A percentile compares a stretch with the other conserved stretches of the same genome.
Evolutionary conservation across 441 rosid genomes (phyloP).

Genomic region (Isatis lusitanica): DNA sequence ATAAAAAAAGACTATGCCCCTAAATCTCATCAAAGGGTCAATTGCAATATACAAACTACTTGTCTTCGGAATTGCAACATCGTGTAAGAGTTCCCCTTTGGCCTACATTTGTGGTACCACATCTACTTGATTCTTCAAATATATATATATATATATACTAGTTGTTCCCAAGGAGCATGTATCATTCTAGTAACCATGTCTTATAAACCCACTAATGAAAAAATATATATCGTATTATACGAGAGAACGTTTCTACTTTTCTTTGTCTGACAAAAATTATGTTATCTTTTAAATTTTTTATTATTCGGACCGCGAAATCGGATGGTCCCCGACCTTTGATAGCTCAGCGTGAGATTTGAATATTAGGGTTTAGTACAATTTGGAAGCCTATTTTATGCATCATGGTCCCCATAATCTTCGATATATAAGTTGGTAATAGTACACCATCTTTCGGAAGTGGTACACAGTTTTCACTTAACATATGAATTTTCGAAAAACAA

Average conservation of each 20-base stretch:
- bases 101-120: constrained; percentile 41
- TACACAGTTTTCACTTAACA: constrained; percentile 8
- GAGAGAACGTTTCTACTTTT: constrained; percentile 2
- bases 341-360: constrained; percentile 38
- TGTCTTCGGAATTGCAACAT: constrained; percentile 43
- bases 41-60: constrained; percentile 19
- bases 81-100: constrained; percentile 35
- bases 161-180: constrained; percentile 27
- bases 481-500: constrained; percentile 38
- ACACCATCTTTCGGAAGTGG: constrained; percentile 9
- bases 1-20: constrained; percentile 5
- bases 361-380: constrained; percentile 39
- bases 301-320: constrained; percentile 20
- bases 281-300: background rate
- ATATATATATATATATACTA: background rate
- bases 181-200: constrained; percentile 29
- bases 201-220: constrained; percentile 20
- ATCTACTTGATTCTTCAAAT: constrained; percentile 29
- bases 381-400: constrained; percentile 36
- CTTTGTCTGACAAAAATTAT: background rate
- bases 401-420: constrained; percentile 47
- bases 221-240: background rate
- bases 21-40: constrained; percentile 37
- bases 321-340: constrained; percentile 52
- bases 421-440: constrained; percentile 28